phyloP scores from a whole-genome alignment of 345 rosid species.

The Aurinia saxatilis region DNA sequence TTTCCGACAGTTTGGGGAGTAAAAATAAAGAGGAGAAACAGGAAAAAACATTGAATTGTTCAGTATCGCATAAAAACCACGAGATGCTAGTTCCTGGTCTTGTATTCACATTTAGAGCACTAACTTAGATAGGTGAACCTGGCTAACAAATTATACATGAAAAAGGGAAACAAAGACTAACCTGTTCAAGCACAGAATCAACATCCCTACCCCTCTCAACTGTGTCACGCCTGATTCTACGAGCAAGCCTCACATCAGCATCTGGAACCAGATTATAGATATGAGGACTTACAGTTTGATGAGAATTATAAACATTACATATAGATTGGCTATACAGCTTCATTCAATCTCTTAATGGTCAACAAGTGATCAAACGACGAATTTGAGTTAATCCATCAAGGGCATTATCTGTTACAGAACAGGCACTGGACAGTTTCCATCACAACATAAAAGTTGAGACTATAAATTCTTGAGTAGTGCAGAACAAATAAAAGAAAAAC shows the following conservation, averaged over 20 bases:
- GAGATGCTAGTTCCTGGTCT: not conserved
- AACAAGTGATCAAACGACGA: not conserved
- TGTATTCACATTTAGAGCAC: not conserved
- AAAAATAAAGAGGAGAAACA: not conserved
- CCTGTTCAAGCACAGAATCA: constrained; percentile 98
- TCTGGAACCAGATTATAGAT: constrained; percentile 46
- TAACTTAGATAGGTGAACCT: not conserved
- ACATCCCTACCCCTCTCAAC: constrained; percentile 96
- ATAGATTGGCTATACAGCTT: not conserved
- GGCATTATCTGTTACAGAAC: constrained; percentile 3
- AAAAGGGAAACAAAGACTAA: constrained; percentile 25
- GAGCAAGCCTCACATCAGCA: constrained; percentile 99
- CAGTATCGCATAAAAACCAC: not conserved
- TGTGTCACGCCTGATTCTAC: constrained; percentile 94
- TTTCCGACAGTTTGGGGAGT: not conserved
- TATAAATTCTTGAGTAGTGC: not conserved
- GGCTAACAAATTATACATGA: not conserved
- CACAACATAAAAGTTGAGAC: not conserved
- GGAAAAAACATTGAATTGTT: not conserved
- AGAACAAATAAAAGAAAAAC: not conserved
- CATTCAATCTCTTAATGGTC: not conserved
- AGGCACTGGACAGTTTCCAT: constrained; percentile 2
- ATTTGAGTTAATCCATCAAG: not conserved
- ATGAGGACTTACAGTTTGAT: not conserved
- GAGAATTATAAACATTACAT: not conserved